Base-by-base conservation (phyloP, 352 stramenopile species). In the Phytophthora tentaculata region DNA sequence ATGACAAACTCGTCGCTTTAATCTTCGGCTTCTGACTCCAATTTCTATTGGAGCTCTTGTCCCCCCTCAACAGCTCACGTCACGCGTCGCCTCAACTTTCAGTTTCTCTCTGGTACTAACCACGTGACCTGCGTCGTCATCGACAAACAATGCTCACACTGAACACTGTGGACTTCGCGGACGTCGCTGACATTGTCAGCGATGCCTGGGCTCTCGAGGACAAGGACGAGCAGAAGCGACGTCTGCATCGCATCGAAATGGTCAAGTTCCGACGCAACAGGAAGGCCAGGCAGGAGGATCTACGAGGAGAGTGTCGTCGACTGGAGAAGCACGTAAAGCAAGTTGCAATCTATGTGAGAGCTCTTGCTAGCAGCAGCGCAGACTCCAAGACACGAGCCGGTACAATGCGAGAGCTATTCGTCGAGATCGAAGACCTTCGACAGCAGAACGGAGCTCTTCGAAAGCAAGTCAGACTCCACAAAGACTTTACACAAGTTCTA, bases 211-310 rank as follows among this genome's bases (percentile, higher is more conserved):
- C 19, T 44, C 20, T 26, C 8, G 37, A 73, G 44, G 62, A 68
- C 58, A 56, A 71, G 37, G 68, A 62, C 45, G 56, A 73, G 50
- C 71, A 61, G 71, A 76, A 76, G 51, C 71, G 71, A 8, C 52
- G 68, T 45, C 67, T 64, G 22, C 71, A 79, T 49, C 67, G 71
- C 23, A 60, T 69, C 23, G 71, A 79, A 59, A 79, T 79, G 71
- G 71, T 79, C 17, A 48, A 71, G 32, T 79, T 79, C 62, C 67
- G 71, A 23, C 57, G 45, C 16, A 79, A 73, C 26, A 70, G 67
- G 63, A 79, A 79, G 47, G 59, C 51, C 28, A 58, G 70, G 62
- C 67, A 73, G 52, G 35, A 60, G 17, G 53, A 65, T 49, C 29
- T 79, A 35, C 54, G 54, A 19, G 37, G 43, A 5, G 67, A 73